phyloP scores from a whole-genome alignment of 2,329 filamentous ascomycete genomes.

The Colletotrichum sp. region DNA sequence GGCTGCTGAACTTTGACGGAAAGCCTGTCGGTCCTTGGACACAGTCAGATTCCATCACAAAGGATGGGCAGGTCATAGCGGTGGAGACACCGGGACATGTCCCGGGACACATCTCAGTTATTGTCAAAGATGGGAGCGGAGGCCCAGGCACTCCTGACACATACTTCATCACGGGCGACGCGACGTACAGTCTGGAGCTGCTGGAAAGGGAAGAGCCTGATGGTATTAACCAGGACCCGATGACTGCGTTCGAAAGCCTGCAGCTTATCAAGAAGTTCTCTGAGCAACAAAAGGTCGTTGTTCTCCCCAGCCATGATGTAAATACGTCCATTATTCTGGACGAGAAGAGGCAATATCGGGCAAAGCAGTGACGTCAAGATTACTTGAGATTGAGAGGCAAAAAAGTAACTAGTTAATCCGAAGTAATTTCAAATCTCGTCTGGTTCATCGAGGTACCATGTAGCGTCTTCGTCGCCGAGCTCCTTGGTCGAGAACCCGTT shows the following conservation, averaged over 20 bases:
- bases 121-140: constrained; percentile 14
- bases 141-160: constrained; percentile 18
- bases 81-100: constrained; percentile 40
- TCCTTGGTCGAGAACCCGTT: constrained; percentile 27
- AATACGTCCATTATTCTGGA: background rate
- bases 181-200: constrained; percentile 33
- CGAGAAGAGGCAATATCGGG: background rate
- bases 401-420: background rate
- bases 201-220: constrained; percentile 36
- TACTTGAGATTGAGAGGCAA: background rate
- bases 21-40: constrained; percentile 32
- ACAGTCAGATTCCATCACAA: constrained; percentile 30
- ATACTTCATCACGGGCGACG: constrained; percentile 34
- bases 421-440: background rate
- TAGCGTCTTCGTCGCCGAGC: constrained; percentile 39
- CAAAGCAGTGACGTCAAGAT: background rate
- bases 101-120: constrained; percentile 34
- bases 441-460: constrained; percentile 46
- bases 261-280: constrained; percentile 35
- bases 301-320: constrained; percentile 31
- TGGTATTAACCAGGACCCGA: constrained; percentile 33
- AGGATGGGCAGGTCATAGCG: constrained; percentile 31
- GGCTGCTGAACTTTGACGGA: constrained; percentile 29
- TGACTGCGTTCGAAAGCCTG: constrained; percentile 31
- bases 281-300: constrained; percentile 26